phyloP scores from a whole-genome alignment of 305 asterid genomes.

The Nicotiana rustica region DNA sequence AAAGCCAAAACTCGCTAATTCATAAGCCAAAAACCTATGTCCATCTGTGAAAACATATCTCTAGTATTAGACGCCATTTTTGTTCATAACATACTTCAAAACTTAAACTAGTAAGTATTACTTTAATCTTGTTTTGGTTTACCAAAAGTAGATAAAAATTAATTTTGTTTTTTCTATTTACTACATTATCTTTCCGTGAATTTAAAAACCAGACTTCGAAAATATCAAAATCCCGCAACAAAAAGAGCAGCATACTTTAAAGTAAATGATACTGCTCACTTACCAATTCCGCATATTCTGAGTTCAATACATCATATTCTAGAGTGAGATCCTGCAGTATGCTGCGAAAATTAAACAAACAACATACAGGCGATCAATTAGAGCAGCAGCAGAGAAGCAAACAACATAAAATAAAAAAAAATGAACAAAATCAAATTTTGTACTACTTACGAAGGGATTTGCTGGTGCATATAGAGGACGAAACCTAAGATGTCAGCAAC shows the following conservation, averaged over 20 bases:
- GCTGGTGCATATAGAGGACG: constrained; percentile 94
- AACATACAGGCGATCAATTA: constrained; percentile 16
- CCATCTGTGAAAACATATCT: not conserved
- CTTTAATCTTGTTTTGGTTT: not conserved
- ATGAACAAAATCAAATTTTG: not conserved
- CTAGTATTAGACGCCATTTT: not conserved
- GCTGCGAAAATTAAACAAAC: constrained; percentile 46
- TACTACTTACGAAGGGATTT: constrained; percentile 83
- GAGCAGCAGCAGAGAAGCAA: not conserved
- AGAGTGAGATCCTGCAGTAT: constrained; percentile 77
- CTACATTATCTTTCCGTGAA: not conserved
- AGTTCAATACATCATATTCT: constrained; percentile 74
- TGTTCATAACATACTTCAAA: constrained; percentile 18
- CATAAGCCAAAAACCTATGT: not conserved
- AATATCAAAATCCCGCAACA: not conserved
- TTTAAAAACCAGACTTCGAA: not conserved
- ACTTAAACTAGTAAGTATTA: not conserved
- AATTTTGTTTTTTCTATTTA: not conserved
- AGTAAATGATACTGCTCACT: constrained; percentile 29
- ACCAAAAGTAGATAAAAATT: constrained; percentile 7
- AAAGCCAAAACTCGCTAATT: not conserved
- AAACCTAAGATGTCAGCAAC: constrained; percentile 73
- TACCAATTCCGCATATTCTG: constrained; percentile 75
- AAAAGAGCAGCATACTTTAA: not conserved
- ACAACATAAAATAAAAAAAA: not conserved